phyloP scores from a whole-genome alignment of 176 grass and related monocot species.

The Paspalum notatum region DNA sequence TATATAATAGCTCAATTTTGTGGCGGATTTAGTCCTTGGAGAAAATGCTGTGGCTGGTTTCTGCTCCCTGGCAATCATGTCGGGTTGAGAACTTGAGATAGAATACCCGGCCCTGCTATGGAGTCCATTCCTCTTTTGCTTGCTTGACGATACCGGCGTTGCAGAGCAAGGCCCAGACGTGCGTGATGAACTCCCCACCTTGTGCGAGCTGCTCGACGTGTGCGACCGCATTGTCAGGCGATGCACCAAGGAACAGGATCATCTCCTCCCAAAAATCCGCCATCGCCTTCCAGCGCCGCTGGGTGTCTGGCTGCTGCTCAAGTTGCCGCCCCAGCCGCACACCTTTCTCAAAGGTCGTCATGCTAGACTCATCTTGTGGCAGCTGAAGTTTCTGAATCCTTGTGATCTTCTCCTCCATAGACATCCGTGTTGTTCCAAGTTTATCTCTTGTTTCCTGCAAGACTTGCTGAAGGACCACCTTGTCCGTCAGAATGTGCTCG shows the following conservation, averaged over 20 bases:
- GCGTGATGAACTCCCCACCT: neutral
- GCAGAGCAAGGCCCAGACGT: constrained; percentile 8
- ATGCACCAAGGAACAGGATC: neutral
- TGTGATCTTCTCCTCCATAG: neutral
- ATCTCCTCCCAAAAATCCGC: neutral
- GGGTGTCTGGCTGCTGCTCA: too few species aligned
- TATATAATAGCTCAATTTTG: too few species aligned
- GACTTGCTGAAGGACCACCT: neutral
- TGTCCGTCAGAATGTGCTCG: neutral
- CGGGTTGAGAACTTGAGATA: too few species aligned
- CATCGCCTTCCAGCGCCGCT: neutral
- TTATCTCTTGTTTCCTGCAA: neutral
- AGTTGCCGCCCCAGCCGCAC: neutral
- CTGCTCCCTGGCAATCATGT: too few species aligned
- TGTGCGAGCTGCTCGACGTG: neutral
- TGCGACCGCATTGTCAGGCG: neutral
- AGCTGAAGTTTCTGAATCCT: neutral
- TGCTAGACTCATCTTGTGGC: neutral
- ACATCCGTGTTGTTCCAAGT: neutral
- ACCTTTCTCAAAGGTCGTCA: neutral
- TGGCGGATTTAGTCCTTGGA: too few species aligned
- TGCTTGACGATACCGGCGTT: neutral
- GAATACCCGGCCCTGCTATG: too few species aligned
- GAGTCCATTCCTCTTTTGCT: too few species aligned
- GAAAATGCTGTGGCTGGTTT: too few species aligned